phyloP scores from a whole-genome alignment of 2,329 filamentous ascomycete genomes.

The Aspergillus fijiensis region DNA sequence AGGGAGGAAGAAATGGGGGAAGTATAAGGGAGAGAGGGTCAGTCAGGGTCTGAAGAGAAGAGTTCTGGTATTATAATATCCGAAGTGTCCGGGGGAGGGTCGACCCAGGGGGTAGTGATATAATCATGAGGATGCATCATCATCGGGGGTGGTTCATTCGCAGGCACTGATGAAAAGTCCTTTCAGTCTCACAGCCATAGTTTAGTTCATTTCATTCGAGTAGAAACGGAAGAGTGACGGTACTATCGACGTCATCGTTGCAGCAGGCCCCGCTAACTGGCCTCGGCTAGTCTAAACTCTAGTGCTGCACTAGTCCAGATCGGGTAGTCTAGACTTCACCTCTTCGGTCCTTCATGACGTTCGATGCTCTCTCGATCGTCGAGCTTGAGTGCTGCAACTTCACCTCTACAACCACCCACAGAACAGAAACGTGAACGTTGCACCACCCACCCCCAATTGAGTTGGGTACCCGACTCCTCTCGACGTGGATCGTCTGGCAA shows the following conservation, averaged over 20 bases:
- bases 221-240: slow-evolving; percentile 12
- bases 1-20: not conserved
- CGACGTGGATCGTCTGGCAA: slow-evolving; percentile 22
- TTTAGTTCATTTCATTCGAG: not conserved
- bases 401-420: not conserved
- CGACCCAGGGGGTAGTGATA: slow-evolving; percentile 23
- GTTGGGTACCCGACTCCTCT: slow-evolving; percentile 11
- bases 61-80: slow-evolving; percentile 21
- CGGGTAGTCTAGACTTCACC: slow-evolving; percentile 13
- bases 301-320: slow-evolving; percentile 19
- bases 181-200: slow-evolving; percentile 7
- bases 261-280: slow-evolving; percentile 23
- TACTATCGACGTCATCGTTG: slow-evolving; percentile 37
- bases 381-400: slow-evolving; percentile 1
- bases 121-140: slow-evolving; percentile 27
- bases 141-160: not conserved
- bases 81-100: slow-evolving; percentile 20
- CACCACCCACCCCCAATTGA: slow-evolving; percentile 18
- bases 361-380: slow-evolving; percentile 14
- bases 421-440: slow-evolving; percentile 23
- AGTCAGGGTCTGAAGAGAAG: slow-evolving; percentile 7
- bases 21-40: slow-evolving; percentile 4
- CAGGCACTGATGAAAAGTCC: not conserved
- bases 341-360: slow-evolving; percentile 35
- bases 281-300: slow-evolving; percentile 23